Evolutionary conservation across 2,329 filamentous ascomycete species (phyloP).

Genomic region (Stemphylium lycopersici): DNA sequence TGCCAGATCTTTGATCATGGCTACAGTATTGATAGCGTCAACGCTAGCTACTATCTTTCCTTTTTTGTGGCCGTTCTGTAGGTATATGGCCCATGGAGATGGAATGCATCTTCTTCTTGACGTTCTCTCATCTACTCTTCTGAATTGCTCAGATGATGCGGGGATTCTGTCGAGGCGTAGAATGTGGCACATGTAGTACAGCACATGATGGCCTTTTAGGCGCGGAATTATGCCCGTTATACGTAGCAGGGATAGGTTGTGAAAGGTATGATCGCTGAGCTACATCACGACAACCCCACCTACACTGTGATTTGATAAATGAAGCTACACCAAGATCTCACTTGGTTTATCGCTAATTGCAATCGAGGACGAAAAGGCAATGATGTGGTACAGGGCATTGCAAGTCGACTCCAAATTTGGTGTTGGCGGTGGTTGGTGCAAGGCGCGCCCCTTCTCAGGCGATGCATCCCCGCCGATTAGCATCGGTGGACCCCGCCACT

Average conservation of each 20-base stretch:
- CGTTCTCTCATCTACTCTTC: background rate
- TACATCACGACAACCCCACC: no score
- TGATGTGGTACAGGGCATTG: no score
- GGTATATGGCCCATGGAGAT: background rate
- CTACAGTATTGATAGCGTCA: background rate
- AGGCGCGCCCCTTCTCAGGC: background rate
- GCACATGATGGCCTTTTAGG: no score
- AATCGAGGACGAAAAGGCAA: no score
- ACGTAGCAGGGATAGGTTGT: no score
- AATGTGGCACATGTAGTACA: no score
- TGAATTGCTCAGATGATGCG: background rate
- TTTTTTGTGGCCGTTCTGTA: background rate
- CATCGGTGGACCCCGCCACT: slow-evolving; percentile 7
- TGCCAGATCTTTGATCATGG: background rate
- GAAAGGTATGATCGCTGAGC: no score
- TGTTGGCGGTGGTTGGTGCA: background rate
- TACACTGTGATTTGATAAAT: no score
- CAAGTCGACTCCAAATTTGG: background rate
- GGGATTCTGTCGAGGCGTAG: no score
- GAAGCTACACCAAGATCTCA: no score
- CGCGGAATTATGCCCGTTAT: no score
- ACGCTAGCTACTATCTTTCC: background rate
- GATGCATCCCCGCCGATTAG: background rate
- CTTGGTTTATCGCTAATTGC: no score
- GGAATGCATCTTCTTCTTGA: background rate